Conservation (phyloP, 495 filamentous ascomycete species). For the Trichoderma virens region DNA sequence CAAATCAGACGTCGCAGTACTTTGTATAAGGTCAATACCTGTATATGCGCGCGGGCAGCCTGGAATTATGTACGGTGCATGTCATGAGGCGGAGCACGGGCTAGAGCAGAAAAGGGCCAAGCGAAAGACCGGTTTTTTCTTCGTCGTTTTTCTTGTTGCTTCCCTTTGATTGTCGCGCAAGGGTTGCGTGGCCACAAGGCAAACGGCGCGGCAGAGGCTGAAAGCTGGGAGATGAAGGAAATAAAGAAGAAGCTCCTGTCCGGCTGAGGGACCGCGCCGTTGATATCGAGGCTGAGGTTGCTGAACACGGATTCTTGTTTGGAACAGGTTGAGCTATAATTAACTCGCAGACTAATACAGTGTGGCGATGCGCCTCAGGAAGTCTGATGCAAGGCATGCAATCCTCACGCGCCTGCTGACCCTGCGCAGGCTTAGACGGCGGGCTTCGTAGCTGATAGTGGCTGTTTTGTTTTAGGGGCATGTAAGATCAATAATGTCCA, state of each 20-base stretch:
- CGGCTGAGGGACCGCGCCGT: neutral
- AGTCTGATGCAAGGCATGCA: neutral
- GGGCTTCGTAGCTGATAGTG: neutral
- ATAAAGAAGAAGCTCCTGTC: neutral
- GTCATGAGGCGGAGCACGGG: neutral
- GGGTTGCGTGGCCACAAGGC: too few species aligned
- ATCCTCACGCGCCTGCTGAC: neutral
- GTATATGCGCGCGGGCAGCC: neutral
- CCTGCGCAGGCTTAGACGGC: neutral
- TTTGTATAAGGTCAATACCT: conserved; percentile 34
- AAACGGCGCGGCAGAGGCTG: too few species aligned
- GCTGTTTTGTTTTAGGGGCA: too few species aligned
- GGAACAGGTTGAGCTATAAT: neutral
- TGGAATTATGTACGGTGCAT: conserved; percentile 3
- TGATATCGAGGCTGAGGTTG: conserved; percentile 1
- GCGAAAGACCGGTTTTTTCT: neutral
- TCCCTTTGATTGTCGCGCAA: neutral
- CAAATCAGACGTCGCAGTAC: too few species aligned
- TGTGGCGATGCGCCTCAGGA: conserved; percentile 1
- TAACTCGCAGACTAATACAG: neutral
- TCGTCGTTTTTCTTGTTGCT: neutral
- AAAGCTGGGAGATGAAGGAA: neutral
- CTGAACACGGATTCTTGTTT: neutral
- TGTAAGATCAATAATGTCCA: too few species aligned
- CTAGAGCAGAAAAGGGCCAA: neutral